Evolutionary conservation across 805 yeast genomes (phyloP), one percentile per base, ranked within the genome.

Genomic region (Nakazawaea pomicola): DNA sequence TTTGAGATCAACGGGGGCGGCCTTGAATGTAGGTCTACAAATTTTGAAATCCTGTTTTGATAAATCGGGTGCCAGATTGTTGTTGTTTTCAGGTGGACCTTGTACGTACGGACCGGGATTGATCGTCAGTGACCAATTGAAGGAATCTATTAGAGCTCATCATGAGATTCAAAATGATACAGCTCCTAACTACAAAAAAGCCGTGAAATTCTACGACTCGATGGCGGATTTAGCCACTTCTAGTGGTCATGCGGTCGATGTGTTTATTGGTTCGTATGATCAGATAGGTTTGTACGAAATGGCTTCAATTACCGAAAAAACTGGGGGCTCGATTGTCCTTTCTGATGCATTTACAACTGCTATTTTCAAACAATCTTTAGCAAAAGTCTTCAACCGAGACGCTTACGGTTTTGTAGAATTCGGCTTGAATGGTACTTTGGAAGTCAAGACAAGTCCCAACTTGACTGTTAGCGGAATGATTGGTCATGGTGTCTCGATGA

Each of bases 281-380:
- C 88, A 80, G 56, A 69, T 78, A 33, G 88, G 88, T 0, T 61
- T 80, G 24, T 72, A 62, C 47, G 88, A 80, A 54, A 81, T 80
- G 87, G 80, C 76, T 44, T 64, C 69, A 12, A 57, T 80, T 9
- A 63, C 76, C 38, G 67, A 70, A 50, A 66, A 66, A 44, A 78
- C 85, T 9, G 87, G 87, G 20, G 88, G 88, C 38, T 62, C 64
- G 3, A 68, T 78, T 19, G 76, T 80, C 3, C 70, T 79, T 64
- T 67, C 80, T 42, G 88, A 80, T 60, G 74, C 81, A 3, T 80
- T 80, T 53, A 70, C 74, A 25, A 80, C 86, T 0, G 74, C 86
- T 1, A 80, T 80, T 46, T 80, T 80, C 64, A 77, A 74, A 50
- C 85, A 80, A 58, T 78, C 85, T 18, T 70, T 79, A 41, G 65